Evolutionary conservation across 192 early-diverging fungal genomes (phyloP).

Genomic region (Linderina pennispora): DNA sequence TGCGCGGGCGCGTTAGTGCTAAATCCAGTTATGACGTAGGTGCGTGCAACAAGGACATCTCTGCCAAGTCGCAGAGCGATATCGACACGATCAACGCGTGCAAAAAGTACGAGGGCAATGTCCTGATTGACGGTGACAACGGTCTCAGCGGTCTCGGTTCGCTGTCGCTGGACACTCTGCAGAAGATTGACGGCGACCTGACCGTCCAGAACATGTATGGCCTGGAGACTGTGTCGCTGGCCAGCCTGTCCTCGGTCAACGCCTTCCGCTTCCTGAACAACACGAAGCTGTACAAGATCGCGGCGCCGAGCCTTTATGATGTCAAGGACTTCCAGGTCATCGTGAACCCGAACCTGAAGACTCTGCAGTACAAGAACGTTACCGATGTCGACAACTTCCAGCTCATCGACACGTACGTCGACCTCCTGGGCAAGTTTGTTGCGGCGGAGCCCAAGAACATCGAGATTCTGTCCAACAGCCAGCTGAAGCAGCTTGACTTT

Average conservation of each 20-base stretch:
- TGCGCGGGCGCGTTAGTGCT: too few relatives aligned
- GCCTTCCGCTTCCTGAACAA: conserved; percentile 51
- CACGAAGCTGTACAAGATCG: conserved; percentile 48
- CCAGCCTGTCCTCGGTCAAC: conserved; percentile 27
- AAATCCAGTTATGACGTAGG: too few relatives aligned
- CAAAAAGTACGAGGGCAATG: conserved; percentile 30
- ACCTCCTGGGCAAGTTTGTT: conserved; percentile 27
- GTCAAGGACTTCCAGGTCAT: conserved; percentile 48
- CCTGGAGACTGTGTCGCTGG: conserved; percentile 41
- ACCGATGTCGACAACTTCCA: conserved; percentile 44
- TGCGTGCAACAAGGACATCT: conserved; percentile 36
- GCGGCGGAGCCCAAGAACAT: conserved; percentile 38
- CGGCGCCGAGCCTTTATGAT: conserved; percentile 23
- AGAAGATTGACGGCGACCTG: conserved; percentile 43
- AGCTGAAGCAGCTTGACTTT: conserved; percentile 49
- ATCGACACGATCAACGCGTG: conserved; percentile 37
- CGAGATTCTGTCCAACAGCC: conserved; percentile 52
- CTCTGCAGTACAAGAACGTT: conserved; percentile 42
- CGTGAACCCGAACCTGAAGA: conserved; percentile 46
- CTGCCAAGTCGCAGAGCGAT: conserved; percentile 32
- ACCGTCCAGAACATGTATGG: conserved; percentile 50
- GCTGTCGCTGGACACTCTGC: conserved; percentile 28
- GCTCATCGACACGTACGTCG: conserved; percentile 46
- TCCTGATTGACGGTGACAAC: conserved; percentile 27
- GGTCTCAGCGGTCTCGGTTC: conserved; percentile 9